Percentiles rank a stretch among this genome's conserved stretches.
Conservation (phyloP, 495 filamentous ascomycete species). For the Penicilliopsis zonata region DNA sequence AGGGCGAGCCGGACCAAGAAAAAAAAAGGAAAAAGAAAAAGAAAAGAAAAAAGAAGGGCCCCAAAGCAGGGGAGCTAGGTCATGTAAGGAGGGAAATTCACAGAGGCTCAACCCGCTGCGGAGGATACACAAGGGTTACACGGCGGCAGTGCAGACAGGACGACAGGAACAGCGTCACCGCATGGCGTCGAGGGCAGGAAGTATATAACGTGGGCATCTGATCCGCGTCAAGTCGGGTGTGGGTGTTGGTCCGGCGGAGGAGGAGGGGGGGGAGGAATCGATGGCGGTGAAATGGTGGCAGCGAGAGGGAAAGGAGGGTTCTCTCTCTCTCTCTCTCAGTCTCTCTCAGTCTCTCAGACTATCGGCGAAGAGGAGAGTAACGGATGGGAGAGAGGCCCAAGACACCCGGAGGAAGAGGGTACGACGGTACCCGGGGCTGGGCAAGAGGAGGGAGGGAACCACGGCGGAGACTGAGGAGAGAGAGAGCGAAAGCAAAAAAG, state of each 20-base stretch:
- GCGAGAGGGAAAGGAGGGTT: slow-evolving; percentile 4
- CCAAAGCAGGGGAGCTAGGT: slow-evolving; percentile 9
- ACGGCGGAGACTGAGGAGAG: background rate
- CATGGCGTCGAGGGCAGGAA: slow-evolving; percentile 23
- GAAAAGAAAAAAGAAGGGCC: slow-evolving; percentile 4
- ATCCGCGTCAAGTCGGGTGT: slow-evolving; percentile 1
- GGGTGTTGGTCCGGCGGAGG: slow-evolving; percentile 5
- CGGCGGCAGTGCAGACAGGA: background rate
- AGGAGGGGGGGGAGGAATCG: slow-evolving; percentile 5
- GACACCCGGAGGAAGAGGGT: slow-evolving; percentile 1
- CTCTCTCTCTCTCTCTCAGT: too few species aligned
- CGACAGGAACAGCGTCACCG: slow-evolving; percentile 16
- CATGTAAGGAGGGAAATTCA: slow-evolving; percentile 5
- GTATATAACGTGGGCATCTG: slow-evolving; percentile 7
- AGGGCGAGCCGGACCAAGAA: slow-evolving; percentile 17
- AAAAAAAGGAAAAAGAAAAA: too few species aligned
- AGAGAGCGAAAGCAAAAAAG: background rate
- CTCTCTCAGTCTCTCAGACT: too few species aligned
- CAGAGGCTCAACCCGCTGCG: background rate
- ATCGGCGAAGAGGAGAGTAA: too few species aligned
- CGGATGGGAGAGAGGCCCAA: too few species aligned
- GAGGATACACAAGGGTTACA: slow-evolving; percentile 1
- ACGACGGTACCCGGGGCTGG: slow-evolving; percentile 1
- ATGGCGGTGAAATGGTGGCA: slow-evolving; percentile 3
- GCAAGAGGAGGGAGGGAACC: background rate